Conservation (phyloP, 2,329 filamentous ascomycete genomes). For the Rachicladosporium sp. region DNA sequence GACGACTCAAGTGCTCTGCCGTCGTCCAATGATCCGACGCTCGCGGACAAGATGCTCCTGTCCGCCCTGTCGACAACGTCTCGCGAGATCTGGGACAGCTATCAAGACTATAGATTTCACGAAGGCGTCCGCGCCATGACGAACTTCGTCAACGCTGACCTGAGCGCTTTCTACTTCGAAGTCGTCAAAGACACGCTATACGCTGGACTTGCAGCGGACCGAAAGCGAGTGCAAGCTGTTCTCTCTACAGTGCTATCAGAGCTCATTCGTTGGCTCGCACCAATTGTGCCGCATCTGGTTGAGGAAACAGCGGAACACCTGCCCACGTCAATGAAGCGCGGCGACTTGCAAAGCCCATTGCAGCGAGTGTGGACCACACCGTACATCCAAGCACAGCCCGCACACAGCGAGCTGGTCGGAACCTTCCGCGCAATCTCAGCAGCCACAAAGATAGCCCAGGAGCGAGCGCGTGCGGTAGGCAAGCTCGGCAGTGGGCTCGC, state of each 20-base stretch:
- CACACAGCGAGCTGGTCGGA: slow-evolving; percentile 18
- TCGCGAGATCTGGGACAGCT: slow-evolving; percentile 51
- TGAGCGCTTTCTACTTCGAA: slow-evolving; percentile 92
- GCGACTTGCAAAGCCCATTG: slow-evolving; percentile 11
- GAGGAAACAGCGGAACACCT: slow-evolving; percentile 79
- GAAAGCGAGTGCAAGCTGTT: slow-evolving; percentile 44
- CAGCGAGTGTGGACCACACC: slow-evolving; percentile 14
- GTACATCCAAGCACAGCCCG: slow-evolving; percentile 7
- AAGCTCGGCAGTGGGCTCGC: slow-evolving; percentile 70
- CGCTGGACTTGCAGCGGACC: slow-evolving; percentile 58
- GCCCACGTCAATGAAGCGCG: slow-evolving; percentile 32
- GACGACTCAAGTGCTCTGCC: slow-evolving; percentile 15
- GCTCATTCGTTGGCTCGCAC: slow-evolving; percentile 65
- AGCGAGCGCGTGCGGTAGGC: slow-evolving; percentile 59
- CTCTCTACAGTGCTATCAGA: slow-evolving; percentile 54
- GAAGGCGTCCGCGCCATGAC: slow-evolving; percentile 62
- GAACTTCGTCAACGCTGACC: slow-evolving; percentile 66
- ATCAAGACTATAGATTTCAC: slow-evolving; percentile 68
- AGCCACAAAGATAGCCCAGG: slow-evolving; percentile 63
- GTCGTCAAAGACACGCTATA: slow-evolving; percentile 85
- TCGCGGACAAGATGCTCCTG: slow-evolving; percentile 47
- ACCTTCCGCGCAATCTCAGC: slow-evolving; percentile 40
- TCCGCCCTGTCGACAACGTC: slow-evolving; percentile 59
- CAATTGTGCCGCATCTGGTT: slow-evolving; percentile 70
- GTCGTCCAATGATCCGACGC: slow-evolving; percentile 33